A percentile compares a stretch with the other conserved stretches of the same genome.
These are phyloP conservation scores for Mycena vitilis DNA, from an alignment of 768 basidiomycete genomes.

Conservation along the genomic window DNA sequence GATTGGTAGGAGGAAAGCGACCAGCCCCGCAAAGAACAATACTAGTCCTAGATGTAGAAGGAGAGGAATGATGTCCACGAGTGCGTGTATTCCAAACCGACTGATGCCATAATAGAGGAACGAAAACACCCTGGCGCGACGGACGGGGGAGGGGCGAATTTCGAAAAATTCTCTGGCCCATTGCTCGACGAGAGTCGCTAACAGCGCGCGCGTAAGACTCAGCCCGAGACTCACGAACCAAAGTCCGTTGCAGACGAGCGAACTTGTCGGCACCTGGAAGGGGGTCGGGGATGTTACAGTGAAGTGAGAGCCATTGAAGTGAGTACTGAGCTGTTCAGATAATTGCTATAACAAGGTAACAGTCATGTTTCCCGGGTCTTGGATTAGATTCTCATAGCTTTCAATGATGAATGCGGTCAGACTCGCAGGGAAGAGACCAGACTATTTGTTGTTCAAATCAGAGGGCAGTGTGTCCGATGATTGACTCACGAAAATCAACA, in stretches of 20 bases:
- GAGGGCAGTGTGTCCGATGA: no score
- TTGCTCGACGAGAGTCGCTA: conserved; percentile 27
- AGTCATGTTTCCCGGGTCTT: conserved; percentile 14
- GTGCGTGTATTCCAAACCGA: conserved; percentile 22
- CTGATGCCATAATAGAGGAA: conserved; percentile 23
- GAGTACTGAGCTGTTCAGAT: conserved; percentile 31
- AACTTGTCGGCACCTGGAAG: neutral
- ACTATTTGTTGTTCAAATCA: conserved; percentile 19
- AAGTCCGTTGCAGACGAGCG: conserved; percentile 18
- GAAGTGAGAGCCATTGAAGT: conserved; percentile 28
- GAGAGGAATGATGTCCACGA: conserved; percentile 27
- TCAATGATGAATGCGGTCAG: conserved; percentile 42
- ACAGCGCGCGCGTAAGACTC: conserved; percentile 23
- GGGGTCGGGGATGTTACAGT: neutral
- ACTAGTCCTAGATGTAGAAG: conserved; percentile 21
- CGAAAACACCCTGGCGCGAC: conserved; percentile 23
- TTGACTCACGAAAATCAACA: conserved; percentile 37
- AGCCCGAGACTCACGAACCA: conserved; percentile 28
- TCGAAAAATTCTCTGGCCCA: conserved; percentile 19
- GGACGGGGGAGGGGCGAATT: conserved; percentile 11
- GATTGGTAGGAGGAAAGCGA: conserved; percentile 16
- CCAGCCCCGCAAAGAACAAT: conserved; percentile 22
- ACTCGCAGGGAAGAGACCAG: conserved; percentile 40
- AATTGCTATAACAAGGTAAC: conserved; percentile 30
- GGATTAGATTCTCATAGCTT: conserved; percentile 35